These are phyloP conservation scores for Syncephalis plumigaleata DNA, from an alignment of 371 early-diverging fungal genomes.

Conservation along the genomic window DNA sequence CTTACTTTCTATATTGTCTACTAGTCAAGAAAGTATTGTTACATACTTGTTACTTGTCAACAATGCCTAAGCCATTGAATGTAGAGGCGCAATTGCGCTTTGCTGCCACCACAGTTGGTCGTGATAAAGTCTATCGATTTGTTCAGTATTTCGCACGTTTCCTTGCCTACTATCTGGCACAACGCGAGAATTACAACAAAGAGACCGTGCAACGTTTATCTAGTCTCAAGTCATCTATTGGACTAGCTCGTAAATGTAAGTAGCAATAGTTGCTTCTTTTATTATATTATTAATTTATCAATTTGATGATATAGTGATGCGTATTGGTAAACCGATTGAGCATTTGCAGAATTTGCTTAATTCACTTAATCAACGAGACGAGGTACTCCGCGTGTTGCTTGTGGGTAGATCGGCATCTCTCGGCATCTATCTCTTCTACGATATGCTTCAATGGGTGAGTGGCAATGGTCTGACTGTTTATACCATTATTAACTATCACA, in stretches of 20 bases:
- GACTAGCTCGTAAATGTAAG: constrained; percentile 37
- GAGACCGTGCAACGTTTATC: constrained; percentile 24
- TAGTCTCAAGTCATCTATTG: constrained; percentile 29
- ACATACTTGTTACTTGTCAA: no score
- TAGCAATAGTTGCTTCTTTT: constrained; percentile 7
- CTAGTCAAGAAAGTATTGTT: no score
- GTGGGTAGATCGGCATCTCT: constrained; percentile 27
- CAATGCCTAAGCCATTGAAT: no score
- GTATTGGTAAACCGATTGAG: constrained; percentile 34
- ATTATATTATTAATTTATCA: background rate
- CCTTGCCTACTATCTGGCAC: constrained; percentile 28
- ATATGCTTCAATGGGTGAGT: constrained; percentile 36
- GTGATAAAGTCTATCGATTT: constrained; percentile 57
- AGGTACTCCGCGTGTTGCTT: constrained; percentile 18
- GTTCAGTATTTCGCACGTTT: constrained; percentile 63
- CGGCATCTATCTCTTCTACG: constrained; percentile 29
- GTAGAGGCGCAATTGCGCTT: background rate
- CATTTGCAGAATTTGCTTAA: constrained; percentile 30
- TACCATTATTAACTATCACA: no score
- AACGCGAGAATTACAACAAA: constrained; percentile 23
- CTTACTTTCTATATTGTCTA: no score
- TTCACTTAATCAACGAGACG: constrained; percentile 22
- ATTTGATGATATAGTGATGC: constrained; percentile 15
- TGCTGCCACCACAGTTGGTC: constrained; percentile 42
- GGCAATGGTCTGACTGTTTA: no score